These are phyloP conservation scores for Biancaea sappan DNA, from an alignment of 306 rosid genomes.

Conservation along the genomic window DNA sequence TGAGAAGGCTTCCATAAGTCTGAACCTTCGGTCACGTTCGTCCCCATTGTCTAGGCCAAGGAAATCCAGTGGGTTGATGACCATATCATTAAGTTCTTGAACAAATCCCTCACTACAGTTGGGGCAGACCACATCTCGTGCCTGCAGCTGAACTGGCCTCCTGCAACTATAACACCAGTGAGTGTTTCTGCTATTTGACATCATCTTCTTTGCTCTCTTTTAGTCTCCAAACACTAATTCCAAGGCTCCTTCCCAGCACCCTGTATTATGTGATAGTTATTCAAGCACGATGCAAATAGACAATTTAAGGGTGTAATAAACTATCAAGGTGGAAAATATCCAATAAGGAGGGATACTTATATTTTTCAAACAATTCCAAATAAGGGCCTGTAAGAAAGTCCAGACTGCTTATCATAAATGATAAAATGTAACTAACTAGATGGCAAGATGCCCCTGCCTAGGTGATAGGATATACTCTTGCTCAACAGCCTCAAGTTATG, in stretches of 20 bases:
- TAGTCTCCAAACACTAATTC: slow-evolving; percentile 20
- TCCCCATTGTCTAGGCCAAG: slow-evolving; percentile 39
- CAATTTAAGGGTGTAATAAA: not conserved
- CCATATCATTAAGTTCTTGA: slow-evolving; percentile 63
- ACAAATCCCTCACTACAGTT: slow-evolving; percentile 60
- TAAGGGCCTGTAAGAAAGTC: not conserved
- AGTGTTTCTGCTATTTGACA: slow-evolving; percentile 66
- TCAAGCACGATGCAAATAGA: slow-evolving; percentile 34
- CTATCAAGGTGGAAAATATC: not conserved
- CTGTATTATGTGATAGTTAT: slow-evolving; percentile 31
- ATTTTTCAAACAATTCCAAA: not conserved
- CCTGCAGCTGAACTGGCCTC: slow-evolving; percentile 42
- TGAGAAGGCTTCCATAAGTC: slow-evolving; percentile 51
- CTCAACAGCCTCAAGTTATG: not conserved
- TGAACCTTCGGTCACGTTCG: slow-evolving; percentile 42
- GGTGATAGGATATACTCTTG: not conserved
- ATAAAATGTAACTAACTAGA: not conserved
- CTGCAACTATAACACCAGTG: slow-evolving; percentile 65
- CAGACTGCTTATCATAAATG: not conserved
- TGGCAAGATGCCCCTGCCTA: not conserved
- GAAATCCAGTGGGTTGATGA: slow-evolving; percentile 47
- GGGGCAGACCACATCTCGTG: slow-evolving; percentile 55
- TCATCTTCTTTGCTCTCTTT: slow-evolving; percentile 41
- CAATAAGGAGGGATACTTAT: not conserved
- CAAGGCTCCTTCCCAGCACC: slow-evolving; percentile 29